Conservation (phyloP, 2,329 filamentous ascomycete species). For the Aspergillus pseudotamarii region DNA sequence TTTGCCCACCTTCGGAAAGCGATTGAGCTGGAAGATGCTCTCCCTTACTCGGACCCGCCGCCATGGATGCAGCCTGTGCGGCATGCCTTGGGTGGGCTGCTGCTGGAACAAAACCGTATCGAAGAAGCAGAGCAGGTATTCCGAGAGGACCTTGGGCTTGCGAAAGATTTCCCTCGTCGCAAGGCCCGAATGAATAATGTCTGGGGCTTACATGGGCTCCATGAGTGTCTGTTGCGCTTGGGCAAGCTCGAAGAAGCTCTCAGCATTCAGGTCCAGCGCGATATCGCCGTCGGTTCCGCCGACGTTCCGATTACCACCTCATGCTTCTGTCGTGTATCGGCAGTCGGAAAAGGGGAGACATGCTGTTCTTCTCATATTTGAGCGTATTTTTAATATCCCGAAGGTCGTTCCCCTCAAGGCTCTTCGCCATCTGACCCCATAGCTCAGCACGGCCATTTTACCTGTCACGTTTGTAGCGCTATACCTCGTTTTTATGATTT, state of each 20-base stretch:
- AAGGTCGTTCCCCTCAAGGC: background rate
- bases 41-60: constrained; percentile 74
- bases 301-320: constrained; percentile 61
- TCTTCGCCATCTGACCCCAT: background rate
- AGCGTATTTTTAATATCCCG: background rate
- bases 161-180: constrained; percentile 60
- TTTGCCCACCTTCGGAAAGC: constrained; percentile 61
- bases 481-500: background rate
- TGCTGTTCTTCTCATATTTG: background rate
- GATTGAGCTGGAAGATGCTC: constrained; percentile 60
- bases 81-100: constrained; percentile 69
- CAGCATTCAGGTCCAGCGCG: constrained; percentile 52
- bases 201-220: constrained; percentile 72
- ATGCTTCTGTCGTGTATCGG: constrained; percentile 53
- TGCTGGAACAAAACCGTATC: constrained; percentile 64
- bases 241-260: constrained; percentile 51
- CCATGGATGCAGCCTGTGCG: constrained; percentile 75
- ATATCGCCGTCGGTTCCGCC: constrained; percentile 55
- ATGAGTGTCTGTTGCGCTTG: constrained; percentile 65
- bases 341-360: background rate
- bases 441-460: background rate
- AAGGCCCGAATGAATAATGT: constrained; percentile 71
- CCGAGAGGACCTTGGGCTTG: constrained; percentile 62
- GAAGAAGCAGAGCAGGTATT: constrained; percentile 61
- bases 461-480: background rate